Evolutionary conservation across 768 basidiomycete genomes (phyloP), one percentile per base, ranked within the genome.

Genomic region (Suillus bovinus): DNA sequence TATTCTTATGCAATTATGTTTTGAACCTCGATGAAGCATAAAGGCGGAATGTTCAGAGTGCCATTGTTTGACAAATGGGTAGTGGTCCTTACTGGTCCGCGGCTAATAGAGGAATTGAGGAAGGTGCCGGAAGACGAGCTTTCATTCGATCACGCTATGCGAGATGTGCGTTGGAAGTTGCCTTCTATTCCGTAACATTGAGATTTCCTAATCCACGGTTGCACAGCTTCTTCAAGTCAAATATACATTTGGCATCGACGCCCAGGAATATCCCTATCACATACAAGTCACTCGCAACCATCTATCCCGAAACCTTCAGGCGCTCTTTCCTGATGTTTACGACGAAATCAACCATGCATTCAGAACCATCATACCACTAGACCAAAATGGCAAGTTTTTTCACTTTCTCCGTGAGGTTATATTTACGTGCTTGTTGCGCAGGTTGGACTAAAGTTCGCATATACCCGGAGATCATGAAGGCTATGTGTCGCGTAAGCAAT

Each of bases 31-130:
- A 10, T 31, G 13, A 33, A 74, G 74, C 17, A 74, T 63, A 76
- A 74, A 58, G 70, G 71, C 44, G 70, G 56, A 44, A 70, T 74
- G 27, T 86, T 83, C 71, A 81, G 79, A 68, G 71, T 85, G 5
- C 71, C 83, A 0, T 72, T 72, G 47, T 67, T 81, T 46, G 72
- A 79, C 42, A 71, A 76, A 55, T 86, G 84, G 84, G 62, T 78
- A 16, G 74, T 84, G 24, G 68, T 86, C 8, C 69, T 81, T 24
- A 75, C 75, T 22, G 79, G 82, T 1, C 70, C 74, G 0, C 63
- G 78, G 29, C 72, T 80, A 52, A 70, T 85, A 14, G 81, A 86
- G 7, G 86, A 87, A 46, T 67, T 88, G 20, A 77, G 82, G 27
- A 79, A 71, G 61, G 79, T 79, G n/a, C 74, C 78, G 6, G 82